phyloP scores from a whole-genome alignment of 495 filamentous ascomycete genomes.

The Penicillium bovifimosum region DNA sequence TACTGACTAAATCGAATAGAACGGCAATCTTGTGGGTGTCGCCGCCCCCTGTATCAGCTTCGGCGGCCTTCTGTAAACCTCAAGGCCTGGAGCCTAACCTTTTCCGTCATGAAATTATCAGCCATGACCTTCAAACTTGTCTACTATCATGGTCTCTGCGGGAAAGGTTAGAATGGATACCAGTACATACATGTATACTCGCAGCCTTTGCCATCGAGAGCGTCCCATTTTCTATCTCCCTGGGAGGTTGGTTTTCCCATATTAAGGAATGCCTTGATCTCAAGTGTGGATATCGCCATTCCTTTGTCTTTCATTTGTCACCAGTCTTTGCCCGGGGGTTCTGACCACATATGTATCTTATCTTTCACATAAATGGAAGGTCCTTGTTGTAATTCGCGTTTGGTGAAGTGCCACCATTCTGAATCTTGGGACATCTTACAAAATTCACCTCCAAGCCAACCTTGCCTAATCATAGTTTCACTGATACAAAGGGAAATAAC shows the following conservation, averaged over 20 bases:
- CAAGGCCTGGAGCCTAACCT: not conserved
- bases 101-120: not conserved
- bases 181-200: slow-evolving; percentile 17
- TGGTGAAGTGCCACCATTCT: not conserved
- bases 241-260: not conserved
- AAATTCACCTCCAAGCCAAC: too few relatives aligned
- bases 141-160: not conserved
- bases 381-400: not conserved
- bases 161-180: not conserved
- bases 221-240: slow-evolving; percentile 4
- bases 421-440: too few relatives aligned
- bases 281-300: slow-evolving; percentile 9
- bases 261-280: not conserved
- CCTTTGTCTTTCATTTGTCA: slow-evolving; percentile 18
- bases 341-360: slow-evolving; percentile 13
- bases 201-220: slow-evolving; percentile 4
- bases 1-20: slow-evolving; percentile 4
- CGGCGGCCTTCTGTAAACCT: slow-evolving; percentile 35
- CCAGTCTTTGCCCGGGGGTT: slow-evolving; percentile 3
- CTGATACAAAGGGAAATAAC: too few relatives aligned
- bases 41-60: slow-evolving; percentile 42
- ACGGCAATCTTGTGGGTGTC: slow-evolving; percentile 38
- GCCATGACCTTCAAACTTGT: not conserved
- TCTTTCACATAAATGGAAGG: slow-evolving; percentile 8
- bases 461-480: too few relatives aligned